These are phyloP conservation scores for Fusarium siculi DNA, from an alignment of 2,329 filamentous ascomycete genomes.

Conservation along the genomic window DNA sequence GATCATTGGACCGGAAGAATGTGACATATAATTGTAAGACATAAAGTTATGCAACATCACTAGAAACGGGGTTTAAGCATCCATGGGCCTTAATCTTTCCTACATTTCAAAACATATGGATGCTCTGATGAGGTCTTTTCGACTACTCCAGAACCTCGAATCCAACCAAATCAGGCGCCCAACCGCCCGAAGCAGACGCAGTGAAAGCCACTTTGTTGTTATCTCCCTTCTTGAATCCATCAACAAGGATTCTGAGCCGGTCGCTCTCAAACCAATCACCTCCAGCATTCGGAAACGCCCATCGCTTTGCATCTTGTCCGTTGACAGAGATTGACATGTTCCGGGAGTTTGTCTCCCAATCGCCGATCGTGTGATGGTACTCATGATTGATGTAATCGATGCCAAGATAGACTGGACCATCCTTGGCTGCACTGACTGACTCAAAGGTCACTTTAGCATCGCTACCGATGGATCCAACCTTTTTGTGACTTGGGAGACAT, in stretches of 20 bases:
- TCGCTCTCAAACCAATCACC: slow-evolving; percentile 62
- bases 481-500: slow-evolving; percentile 57
- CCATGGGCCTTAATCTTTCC: background rate
- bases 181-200: slow-evolving; percentile 38
- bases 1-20: background rate
- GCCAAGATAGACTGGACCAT: slow-evolving; percentile 54
- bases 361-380: slow-evolving; percentile 56
- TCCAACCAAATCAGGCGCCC: slow-evolving; percentile 57
- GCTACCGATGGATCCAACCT: slow-evolving; percentile 53
- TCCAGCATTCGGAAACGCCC: slow-evolving; percentile 62
- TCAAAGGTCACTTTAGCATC: slow-evolving; percentile 52
- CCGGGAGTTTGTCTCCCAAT: slow-evolving; percentile 58
- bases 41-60: background rate
- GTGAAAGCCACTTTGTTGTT: slow-evolving; percentile 53
- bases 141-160: slow-evolving; percentile 46
- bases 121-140: background rate
- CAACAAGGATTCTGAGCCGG: slow-evolving; percentile 55
- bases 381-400: slow-evolving; percentile 66
- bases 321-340: slow-evolving; percentile 64
- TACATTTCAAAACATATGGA: rapidly evolving
- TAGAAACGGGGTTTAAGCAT: too few relatives aligned
- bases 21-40: too few relatives aligned
- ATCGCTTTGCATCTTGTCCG: slow-evolving; percentile 52
- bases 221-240: slow-evolving; percentile 56
- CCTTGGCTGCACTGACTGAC: slow-evolving; percentile 44